Evolutionary conservation across 2,329 filamentous ascomycete species (phyloP).

Genomic region (Zalaria sp.): DNA sequence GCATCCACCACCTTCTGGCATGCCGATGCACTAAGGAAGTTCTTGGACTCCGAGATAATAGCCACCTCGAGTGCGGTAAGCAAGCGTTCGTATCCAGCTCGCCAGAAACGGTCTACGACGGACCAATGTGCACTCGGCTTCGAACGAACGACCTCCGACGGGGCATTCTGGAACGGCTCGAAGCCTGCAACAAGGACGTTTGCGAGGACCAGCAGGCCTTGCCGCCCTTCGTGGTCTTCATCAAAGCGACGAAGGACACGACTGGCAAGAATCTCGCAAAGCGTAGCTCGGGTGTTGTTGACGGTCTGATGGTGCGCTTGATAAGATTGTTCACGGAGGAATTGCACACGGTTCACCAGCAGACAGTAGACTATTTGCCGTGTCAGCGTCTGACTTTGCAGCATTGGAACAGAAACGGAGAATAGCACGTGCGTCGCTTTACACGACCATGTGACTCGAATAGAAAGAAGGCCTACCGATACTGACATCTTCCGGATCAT

Average conservation of each 20-base stretch:
- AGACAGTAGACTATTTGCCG: constrained; percentile 55
- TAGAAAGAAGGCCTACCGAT: constrained; percentile 37
- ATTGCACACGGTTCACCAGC: constrained; percentile 68
- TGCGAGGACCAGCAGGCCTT: constrained; percentile 58
- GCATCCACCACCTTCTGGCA: constrained; percentile 72
- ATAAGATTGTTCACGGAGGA: constrained; percentile 62
- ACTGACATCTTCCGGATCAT: constrained; percentile 65
- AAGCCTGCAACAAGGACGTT: constrained; percentile 75
- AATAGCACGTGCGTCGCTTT: no score
- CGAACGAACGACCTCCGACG: constrained; percentile 48
- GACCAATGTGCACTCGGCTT: constrained; percentile 35
- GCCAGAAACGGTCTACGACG: constrained; percentile 23
- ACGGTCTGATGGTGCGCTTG: constrained; percentile 69
- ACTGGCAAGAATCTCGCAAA: constrained; percentile 69
- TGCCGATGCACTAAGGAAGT: constrained; percentile 61
- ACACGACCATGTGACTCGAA: no score
- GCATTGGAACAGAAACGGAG: no score
- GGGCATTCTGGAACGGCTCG: constrained; percentile 73
- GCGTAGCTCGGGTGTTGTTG: constrained; percentile 59
- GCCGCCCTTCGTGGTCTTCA: constrained; percentile 58
- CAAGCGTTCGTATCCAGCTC: constrained; percentile 40
- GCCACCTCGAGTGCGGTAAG: constrained; percentile 70
- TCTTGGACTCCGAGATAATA: constrained; percentile 69
- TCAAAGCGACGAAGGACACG: constrained; percentile 66
- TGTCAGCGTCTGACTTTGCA: not conserved